These are phyloP conservation scores for Collybia sp. DNA, from an alignment of 768 basidiomycete species.

Conservation along the genomic window DNA sequence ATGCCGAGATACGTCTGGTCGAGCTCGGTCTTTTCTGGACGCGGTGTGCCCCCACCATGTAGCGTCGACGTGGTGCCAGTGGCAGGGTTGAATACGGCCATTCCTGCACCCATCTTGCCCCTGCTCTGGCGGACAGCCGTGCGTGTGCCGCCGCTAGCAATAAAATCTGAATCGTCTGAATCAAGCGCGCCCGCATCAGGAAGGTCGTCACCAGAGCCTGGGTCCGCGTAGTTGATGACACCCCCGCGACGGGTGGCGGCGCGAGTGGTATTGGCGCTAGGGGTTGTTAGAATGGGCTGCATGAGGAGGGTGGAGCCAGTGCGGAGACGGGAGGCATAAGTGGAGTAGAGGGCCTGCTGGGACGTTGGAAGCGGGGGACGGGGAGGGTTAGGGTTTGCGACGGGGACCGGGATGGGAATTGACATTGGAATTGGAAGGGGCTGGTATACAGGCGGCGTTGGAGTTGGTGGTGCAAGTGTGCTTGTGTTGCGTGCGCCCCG, in stretches of 20 bases:
- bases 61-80: slow-evolving; percentile 39
- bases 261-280: slow-evolving; percentile 34
- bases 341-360: slow-evolving; percentile 71
- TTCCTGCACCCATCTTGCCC: slow-evolving; percentile 38
- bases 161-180: slow-evolving; percentile 80
- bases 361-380: slow-evolving; percentile 53
- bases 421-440: slow-evolving; percentile 9
- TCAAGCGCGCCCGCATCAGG: slow-evolving; percentile 80
- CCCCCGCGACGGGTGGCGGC: slow-evolving; percentile 55
- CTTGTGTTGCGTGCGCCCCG: slow-evolving; percentile 34
- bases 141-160: slow-evolving; percentile 58
- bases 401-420: slow-evolving; percentile 15
- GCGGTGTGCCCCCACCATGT: slow-evolving; percentile 25
- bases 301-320: slow-evolving; percentile 88
- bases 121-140: slow-evolving; percentile 48
- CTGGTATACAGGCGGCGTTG: slow-evolving; percentile 16
- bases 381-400: slow-evolving; percentile 41
- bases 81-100: slow-evolving; percentile 51
- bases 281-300: slow-evolving; percentile 67
- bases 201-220: slow-evolving; percentile 77
- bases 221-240: slow-evolving; percentile 84
- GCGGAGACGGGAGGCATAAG: slow-evolving; percentile 85
- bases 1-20: slow-evolving; percentile 90
- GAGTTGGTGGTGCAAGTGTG: slow-evolving; percentile 30
- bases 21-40: slow-evolving; percentile 53